These are phyloP conservation scores for Phytophthora citrophthora DNA, from an alignment of 352 stramenopile genomes.

Conservation along the genomic window DNA sequence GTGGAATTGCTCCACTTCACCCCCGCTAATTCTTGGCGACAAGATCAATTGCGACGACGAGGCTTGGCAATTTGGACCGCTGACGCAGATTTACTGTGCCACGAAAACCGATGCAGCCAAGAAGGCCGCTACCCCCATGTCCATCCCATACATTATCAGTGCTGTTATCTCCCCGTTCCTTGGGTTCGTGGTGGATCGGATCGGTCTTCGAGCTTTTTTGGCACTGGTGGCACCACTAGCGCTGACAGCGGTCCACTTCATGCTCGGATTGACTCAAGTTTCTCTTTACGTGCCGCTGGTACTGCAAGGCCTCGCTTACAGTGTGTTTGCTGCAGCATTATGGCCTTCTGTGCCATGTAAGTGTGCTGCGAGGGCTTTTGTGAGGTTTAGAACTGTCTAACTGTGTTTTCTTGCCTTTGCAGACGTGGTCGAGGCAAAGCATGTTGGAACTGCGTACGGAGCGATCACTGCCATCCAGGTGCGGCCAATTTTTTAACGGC, in stretches of 20 bases:
- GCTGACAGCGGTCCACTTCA: slow-evolving; percentile 85
- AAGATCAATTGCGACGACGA: slow-evolving; percentile 83
- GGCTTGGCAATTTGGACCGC: slow-evolving; percentile 68
- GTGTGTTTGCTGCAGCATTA: slow-evolving; percentile 91
- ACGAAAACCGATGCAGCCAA: slow-evolving; percentile 68
- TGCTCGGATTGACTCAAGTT: slow-evolving; percentile 79
- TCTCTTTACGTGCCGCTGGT: slow-evolving; percentile 88
- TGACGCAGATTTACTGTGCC: slow-evolving; percentile 64
- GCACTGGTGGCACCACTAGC: slow-evolving; percentile 76
- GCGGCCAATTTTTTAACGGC: neutral
- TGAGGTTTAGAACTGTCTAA: slow-evolving; percentile 4
- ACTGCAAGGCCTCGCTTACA: slow-evolving; percentile 92
- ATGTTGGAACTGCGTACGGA: slow-evolving; percentile 92
- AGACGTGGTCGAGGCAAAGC: slow-evolving; percentile 89
- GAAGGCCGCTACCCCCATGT: slow-evolving; percentile 89
- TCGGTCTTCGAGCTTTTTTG: slow-evolving; percentile 86
- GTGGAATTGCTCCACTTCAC: slow-evolving; percentile 53
- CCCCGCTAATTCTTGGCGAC: slow-evolving; percentile 68
- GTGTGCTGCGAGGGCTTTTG: slow-evolving; percentile 1
- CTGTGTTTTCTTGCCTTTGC: neutral
- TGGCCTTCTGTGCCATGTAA: slow-evolving; percentile 91
- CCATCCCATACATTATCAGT: slow-evolving; percentile 93
- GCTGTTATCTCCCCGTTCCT: slow-evolving; percentile 90
- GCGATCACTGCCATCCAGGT: slow-evolving; percentile 94
- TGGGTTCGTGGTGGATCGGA: slow-evolving; percentile 90